Percentiles rank a stretch among this genome's conserved stretches.
These are phyloP conservation scores for Fusarium falciforme DNA, from an alignment of 2,329 filamentous ascomycete species.

Conservation along the genomic window DNA sequence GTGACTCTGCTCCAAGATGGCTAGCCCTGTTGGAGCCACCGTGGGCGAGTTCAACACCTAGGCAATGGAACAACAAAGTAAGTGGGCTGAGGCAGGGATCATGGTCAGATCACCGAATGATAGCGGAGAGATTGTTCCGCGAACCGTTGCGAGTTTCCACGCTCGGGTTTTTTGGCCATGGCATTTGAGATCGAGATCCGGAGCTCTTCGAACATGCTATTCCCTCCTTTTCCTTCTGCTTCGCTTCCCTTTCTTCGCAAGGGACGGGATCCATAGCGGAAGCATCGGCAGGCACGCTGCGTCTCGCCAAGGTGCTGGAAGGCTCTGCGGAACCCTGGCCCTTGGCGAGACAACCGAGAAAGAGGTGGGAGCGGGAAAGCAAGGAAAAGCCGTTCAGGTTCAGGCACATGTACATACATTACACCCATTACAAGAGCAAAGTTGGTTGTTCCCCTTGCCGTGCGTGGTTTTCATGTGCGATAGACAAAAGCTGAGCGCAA, in stretches of 20 bases:
- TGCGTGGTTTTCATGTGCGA: conserved; percentile 12
- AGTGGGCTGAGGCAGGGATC: conserved; percentile 24
- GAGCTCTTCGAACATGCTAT: not conserved
- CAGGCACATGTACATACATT: conserved; percentile 25
- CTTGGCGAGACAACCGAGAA: conserved; percentile 2
- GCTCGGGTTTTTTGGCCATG: conserved; percentile 7
- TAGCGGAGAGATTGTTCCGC: conserved; percentile 15
- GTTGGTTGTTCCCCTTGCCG: not conserved
- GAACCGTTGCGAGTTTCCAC: conserved; percentile 18
- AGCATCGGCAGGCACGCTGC: conserved; percentile 29
- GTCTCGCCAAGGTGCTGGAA: conserved; percentile 34
- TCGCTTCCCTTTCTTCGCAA: conserved; percentile 7
- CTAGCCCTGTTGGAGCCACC: not conserved
- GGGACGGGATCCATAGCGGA: conserved; percentile 38
- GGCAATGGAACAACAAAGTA: conserved; percentile 18
- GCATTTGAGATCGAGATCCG: conserved; percentile 39
- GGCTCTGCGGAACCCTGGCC: conserved; percentile 29
- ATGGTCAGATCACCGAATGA: not conserved
- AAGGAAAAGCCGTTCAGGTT: conserved; percentile 32
- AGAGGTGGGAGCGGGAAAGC: conserved; percentile 21
- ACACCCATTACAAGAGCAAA: conserved; percentile 7
- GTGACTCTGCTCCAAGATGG: conserved; percentile 5
- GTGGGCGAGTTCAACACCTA: not conserved
- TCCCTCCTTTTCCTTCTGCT: not conserved
- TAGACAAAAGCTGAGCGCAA: conserved; percentile 1